These are phyloP conservation scores for Trametes sanguinea DNA, from an alignment of 768 basidiomycete genomes.

Conservation along the genomic window DNA sequence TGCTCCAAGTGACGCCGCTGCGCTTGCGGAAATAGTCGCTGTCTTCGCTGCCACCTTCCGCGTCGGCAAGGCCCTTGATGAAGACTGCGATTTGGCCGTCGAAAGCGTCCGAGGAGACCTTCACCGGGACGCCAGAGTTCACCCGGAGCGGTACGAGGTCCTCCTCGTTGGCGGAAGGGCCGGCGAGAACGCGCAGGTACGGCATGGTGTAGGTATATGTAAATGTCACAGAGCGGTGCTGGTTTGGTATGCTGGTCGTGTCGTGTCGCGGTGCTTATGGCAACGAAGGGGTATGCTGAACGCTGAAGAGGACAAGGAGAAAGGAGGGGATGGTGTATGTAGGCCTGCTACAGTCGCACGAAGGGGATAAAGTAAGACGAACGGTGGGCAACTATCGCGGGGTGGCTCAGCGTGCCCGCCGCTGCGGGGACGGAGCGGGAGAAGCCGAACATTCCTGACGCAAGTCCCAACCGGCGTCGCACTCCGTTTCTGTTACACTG, in stretches of 20 bases:
- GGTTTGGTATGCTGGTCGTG: not conserved
- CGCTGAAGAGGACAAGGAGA: too few species aligned
- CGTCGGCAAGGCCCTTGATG: slow-evolving; percentile 74
- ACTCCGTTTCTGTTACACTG: too few species aligned
- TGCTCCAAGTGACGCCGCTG: slow-evolving; percentile 84
- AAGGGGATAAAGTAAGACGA: not conserved
- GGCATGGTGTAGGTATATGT: slow-evolving; percentile 37
- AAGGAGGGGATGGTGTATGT: too few species aligned
- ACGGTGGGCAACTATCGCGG: not conserved
- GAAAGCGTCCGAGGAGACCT: slow-evolving; percentile 64
- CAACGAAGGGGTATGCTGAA: too few species aligned
- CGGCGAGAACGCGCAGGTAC: slow-evolving; percentile 71
- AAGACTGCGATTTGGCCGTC: slow-evolving; percentile 75
- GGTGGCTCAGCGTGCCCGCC: too few species aligned
- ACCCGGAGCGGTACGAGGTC: slow-evolving; percentile 64
- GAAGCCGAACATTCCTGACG: too few species aligned
- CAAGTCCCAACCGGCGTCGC: too few species aligned
- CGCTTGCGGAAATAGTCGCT: slow-evolving; percentile 78
- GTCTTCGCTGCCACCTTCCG: slow-evolving; percentile 46
- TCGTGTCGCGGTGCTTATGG: too few species aligned
- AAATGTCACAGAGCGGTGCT: not conserved
- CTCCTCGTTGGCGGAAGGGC: slow-evolving; percentile 50
- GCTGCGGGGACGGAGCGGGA: too few species aligned
- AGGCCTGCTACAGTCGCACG: too few species aligned
- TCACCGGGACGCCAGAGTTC: slow-evolving; percentile 59